These are phyloP conservation scores for Boletus sp. DNA, from an alignment of 768 basidiomycete species.

Conservation along the genomic window DNA sequence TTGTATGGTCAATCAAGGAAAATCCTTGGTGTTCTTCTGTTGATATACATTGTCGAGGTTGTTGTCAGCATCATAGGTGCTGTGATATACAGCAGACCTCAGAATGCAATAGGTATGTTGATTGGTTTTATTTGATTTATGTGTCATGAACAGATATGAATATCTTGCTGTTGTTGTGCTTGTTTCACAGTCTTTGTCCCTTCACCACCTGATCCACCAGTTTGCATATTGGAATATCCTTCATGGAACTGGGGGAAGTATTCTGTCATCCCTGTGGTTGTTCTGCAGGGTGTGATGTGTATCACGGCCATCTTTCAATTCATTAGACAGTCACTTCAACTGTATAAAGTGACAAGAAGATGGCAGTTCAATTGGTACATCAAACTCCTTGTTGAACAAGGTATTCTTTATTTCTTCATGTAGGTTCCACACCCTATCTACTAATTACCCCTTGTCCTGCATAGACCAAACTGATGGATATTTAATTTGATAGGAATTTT, in stretches of 20 bases:
- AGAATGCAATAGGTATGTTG: background rate
- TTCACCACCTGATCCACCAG: background rate
- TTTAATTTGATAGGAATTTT: background rate
- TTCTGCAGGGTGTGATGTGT: conserved; percentile 4
- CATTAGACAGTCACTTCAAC: background rate
- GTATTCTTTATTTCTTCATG: conserved; percentile 8
- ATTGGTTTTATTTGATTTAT: background rate
- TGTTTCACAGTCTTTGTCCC: background rate
- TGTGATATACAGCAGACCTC: background rate
- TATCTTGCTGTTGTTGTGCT: background rate
- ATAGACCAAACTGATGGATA: background rate
- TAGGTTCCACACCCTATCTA: background rate
- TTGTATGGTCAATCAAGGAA: background rate
- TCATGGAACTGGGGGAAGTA: conserved; percentile 3
- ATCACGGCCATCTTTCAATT: background rate
- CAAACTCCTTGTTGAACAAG: conserved; percentile 1
- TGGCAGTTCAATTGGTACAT: conserved; percentile 11
- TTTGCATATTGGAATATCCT: background rate
- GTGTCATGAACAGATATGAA: background rate
- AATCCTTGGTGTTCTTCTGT: background rate
- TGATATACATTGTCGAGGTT: background rate
- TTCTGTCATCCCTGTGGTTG: background rate
- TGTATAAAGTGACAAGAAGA: background rate
- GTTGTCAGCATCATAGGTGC: background rate
- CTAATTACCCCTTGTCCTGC: too few species aligned